Base-by-base conservation (phyloP, 75 land plant species). In the Sequoia sempervirens region DNA sequence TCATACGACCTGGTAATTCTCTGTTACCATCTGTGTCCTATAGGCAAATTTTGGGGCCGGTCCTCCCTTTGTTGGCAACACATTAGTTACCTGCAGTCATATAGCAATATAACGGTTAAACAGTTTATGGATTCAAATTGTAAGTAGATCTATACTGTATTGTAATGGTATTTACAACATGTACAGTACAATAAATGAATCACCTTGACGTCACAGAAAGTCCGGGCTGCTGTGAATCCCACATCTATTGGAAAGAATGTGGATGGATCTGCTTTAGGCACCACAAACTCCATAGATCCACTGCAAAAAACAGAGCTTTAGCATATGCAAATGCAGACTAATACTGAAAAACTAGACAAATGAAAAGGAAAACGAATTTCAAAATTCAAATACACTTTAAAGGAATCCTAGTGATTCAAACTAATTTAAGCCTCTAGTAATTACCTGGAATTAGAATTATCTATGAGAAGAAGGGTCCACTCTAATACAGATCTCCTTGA, bases 211-310 rank as follows among this genome's bases (percentile, higher is more conserved):
- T 92, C 94, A 87, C 99, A 95, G 90, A 89, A 97, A 43, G 95
- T 97, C 73, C 83, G 94, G 23, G 92, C 84, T 37, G 99, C 93
- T 75, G 90, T 86, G 79, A 97, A 97, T 41, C 86, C 88, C 32
- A 97, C 93, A 83, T 91, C 89, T 56, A 97, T 95, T 64, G 99
- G 99, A 88, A 95, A 97, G 78, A 97, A 95, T 12, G 66, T 84
- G 34, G 92, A 90, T 47, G 99, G 86, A 85, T 97, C 99, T 54
- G 93, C 91, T 81, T 96, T 91, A 52, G 99, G 99, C 54, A 97
- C 95, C 56, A 97, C 93, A 86, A 97, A 95, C 89, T 97, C 99
- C 99, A 97, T 91, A 23, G 96, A 91, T 74, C 99, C 99, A 89
- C 99, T 97, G 93, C 78, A 72, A 84, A 85, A 58, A 14, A 78